Base-by-base conservation (phyloP, 495 filamentous ascomycete species). In the Hyaloscypha finlandica region DNA sequence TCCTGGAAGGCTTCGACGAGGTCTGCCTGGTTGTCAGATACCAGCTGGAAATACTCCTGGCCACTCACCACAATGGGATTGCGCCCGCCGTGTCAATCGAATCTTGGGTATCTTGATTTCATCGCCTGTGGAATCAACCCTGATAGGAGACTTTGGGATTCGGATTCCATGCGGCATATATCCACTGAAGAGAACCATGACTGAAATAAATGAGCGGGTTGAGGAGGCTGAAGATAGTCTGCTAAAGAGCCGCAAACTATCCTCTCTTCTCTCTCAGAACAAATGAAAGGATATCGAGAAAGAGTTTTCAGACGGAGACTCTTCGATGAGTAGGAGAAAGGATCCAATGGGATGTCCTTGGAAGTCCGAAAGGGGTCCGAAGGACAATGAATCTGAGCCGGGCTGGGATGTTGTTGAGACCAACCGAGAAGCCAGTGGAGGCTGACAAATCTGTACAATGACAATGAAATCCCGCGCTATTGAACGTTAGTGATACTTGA, bases 151-250 rank as follows among this genome's bases (percentile, higher is more conserved):
- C 16, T 48, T 48, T 1, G 42, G 42, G 14, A 48, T 19, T 48
- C 16, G 42, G 42, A 48, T 56, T 32, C 53, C 53, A 29, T 42
- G 25, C 19, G 42, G n/a, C 42, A 57, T 19, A 48, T 67, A 30
- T 29, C 16, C 37, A 14, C 25, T 51, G 45, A 29, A 67, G 55
- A 57, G 16, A 14, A 29, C 59, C 70, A 72, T 72, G 9, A 33
- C 59, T 66, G 53, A 52, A 25, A 30, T 45, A 45, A 63, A 67
- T 56, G 67, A 68, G 65, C 25, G 65, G 30, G 30, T 59, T 61
- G 67, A 70, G 67, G 64, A 70, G 68, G 65, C 70, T 63, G 62
- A 70, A 55, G 59, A 66, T 70, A 68, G 62, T 39, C 65, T 45
- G 59, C 65, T 62, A 70, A 58, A n/a, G 70, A 68, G 61, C 25